Evolutionary conservation across 106 monocot species (phyloP).

Genomic region (Chionographis japonica): DNA sequence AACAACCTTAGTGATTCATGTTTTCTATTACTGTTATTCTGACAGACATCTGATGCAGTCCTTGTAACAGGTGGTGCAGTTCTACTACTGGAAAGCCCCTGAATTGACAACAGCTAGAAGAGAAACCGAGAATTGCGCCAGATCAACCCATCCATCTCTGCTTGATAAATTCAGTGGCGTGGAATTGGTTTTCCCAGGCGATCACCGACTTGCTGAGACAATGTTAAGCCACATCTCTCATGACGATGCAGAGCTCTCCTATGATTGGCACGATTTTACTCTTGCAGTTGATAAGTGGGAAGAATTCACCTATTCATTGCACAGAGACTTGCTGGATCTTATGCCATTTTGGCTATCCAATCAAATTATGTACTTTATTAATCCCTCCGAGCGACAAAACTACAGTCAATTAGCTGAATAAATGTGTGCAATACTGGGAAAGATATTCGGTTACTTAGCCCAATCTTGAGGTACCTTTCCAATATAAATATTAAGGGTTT

Average conservation of each 20-base stretch:
- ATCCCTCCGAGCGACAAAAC: slow-evolving; percentile 15
- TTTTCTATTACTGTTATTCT: too few species aligned
- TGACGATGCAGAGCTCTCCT: slow-evolving; percentile 7
- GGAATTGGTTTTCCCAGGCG: slow-evolving; percentile 24
- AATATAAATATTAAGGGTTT: too few species aligned
- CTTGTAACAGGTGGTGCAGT: slow-evolving; percentile 50
- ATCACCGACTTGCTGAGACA: slow-evolving; percentile 29
- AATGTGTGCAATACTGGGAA: not conserved
- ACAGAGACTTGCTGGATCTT: slow-evolving; percentile 23
- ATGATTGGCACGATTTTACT: slow-evolving; percentile 42
- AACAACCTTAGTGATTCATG: not conserved
- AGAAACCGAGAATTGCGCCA: not conserved
- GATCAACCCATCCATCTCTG: not conserved
- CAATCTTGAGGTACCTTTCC: too few species aligned
- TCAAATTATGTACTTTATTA: slow-evolving; percentile 29
- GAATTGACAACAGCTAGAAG: slow-evolving; percentile 25
- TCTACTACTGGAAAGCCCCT: slow-evolving; percentile 67
- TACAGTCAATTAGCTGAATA: not conserved
- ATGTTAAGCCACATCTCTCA: slow-evolving; percentile 18
- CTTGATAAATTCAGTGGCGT: slow-evolving; percentile 14
- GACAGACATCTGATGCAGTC: not conserved
- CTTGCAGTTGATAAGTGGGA: slow-evolving; percentile 52
- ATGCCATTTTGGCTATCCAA: slow-evolving; percentile 57
- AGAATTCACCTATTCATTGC: slow-evolving; percentile 33
- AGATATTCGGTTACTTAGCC: too few species aligned